Conservation (phyloP, 148 eudicot species). For the Chenopodium quinoa region DNA sequence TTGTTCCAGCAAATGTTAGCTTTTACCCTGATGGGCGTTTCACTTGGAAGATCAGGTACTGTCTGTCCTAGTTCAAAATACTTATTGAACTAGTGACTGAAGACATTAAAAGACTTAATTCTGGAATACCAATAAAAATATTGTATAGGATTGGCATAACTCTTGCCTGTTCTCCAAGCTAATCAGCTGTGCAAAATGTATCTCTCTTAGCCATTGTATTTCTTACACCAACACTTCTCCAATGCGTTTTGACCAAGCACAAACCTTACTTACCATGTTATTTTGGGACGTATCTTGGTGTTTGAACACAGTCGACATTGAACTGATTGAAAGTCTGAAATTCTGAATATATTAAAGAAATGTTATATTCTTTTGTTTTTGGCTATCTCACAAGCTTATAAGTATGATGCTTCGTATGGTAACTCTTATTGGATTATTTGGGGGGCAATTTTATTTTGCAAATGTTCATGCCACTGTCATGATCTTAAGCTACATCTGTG, state of each 20-base stretch:
- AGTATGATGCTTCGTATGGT: not conserved
- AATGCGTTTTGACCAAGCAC: not conserved
- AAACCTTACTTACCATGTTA: no score
- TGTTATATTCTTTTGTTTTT: not conserved
- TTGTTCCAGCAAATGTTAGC: not conserved
- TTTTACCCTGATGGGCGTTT: not conserved
- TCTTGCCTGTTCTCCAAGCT: not conserved
- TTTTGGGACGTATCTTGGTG: not conserved
- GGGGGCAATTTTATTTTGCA: not conserved
- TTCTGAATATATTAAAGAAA: not conserved
- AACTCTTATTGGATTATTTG: not conserved
- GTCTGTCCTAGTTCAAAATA: not conserved
- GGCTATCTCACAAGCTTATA: not conserved
- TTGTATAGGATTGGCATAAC: not conserved
- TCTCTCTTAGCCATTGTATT: not conserved
- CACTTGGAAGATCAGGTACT: not conserved
- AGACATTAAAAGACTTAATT: not conserved
- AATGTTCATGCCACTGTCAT: not conserved
- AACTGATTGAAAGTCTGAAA: not conserved
- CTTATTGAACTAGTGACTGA: not conserved
- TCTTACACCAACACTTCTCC: not conserved
- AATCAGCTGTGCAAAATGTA: not conserved
- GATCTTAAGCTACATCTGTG: not conserved
- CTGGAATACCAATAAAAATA: not conserved
- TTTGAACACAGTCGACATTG: not conserved